Evolutionary conservation across 108 stramenopile genomes (phyloP), one percentile per base, ranked within the genome.

Genomic region (Skeletonema costatum): DNA sequence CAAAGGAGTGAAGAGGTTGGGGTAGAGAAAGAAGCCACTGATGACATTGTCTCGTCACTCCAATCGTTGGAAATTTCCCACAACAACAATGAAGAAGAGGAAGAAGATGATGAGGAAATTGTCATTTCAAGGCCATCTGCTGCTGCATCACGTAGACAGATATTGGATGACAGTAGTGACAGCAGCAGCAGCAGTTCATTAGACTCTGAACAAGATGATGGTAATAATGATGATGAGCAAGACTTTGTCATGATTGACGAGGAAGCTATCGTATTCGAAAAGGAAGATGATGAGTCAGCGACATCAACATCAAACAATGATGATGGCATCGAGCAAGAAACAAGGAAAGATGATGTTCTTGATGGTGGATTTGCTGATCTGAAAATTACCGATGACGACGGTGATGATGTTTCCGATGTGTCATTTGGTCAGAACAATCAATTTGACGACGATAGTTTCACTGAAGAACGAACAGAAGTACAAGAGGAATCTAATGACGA

Each of bases 401-500:
- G 11, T 46, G 44, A 25, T 56, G 53, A 56, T 10, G 25, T 56
- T 56, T 56, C 53, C 21, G 53, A 56, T 10, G 53, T 56, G 25
- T 56, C 53, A 25, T 56, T 56, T 56, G 53, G 53, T 19, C 53
- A 56, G 25, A 25, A 25, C 9, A 25, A 56, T 56, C 53, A 56
- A 25, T 56, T n/a, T 53, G 70, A 75, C 14, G 69, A 71, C 9
- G 30, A 73, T 5, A 41, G 61, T 42, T 56, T 64, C 59, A 32
- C 21, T 33, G 58, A 33, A 4, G n/a, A 65, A 14, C 14, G 2
- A 4, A 32, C n/a, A 53, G 32, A 42, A 61, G 66, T 46, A 48
- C 0, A 48, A 32, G 65, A 68, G 5, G 74, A 19, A 66, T 5
- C 31, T 16, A 32, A 19, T 7, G 19, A 51, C 39, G 29, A 64